Conservation (phyloP, 176 grass and related monocot species). For the Eragrostis curvula region DNA sequence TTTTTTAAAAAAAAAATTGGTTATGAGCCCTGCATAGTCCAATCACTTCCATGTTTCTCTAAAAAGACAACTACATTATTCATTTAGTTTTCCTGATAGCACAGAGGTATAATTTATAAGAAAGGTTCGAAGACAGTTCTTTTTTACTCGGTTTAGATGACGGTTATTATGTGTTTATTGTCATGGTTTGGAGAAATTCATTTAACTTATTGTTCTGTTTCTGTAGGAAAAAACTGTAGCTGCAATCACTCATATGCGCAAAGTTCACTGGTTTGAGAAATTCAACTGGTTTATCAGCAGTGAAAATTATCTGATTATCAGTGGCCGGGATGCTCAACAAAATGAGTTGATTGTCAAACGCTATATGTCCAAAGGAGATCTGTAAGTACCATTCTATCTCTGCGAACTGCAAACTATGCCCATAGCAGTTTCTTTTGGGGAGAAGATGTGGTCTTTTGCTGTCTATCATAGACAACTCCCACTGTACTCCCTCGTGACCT, state of each 20-base stretch:
- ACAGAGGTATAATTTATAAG: background rate
- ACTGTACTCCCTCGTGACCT: background rate
- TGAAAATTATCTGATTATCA: slow-evolving; percentile 95
- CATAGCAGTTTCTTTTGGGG: background rate
- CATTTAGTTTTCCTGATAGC: slow-evolving; percentile 28
- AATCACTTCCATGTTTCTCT: background rate
- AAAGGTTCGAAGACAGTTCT: slow-evolving; percentile 16
- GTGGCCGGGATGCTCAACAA: slow-evolving; percentile 96
- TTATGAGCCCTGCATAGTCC: background rate
- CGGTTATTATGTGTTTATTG: slow-evolving; percentile 1
- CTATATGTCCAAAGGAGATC: slow-evolving; percentile 99
- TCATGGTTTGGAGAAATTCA: slow-evolving; percentile 15
- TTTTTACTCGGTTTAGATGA: slow-evolving; percentile 5
- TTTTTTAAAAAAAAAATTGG: slow-evolving; percentile 2
- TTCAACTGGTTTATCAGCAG: slow-evolving; percentile 99
- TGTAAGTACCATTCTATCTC: slow-evolving; percentile 56
- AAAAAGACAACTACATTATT: background rate
- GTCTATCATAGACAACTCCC: background rate
- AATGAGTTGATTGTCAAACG: slow-evolving; percentile 96
- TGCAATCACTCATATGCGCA: slow-evolving; percentile 95
- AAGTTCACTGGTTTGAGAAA: slow-evolving; percentile 99
- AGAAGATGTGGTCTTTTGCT: background rate
- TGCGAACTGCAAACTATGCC: background rate
- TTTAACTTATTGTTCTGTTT: background rate
- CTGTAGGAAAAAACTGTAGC: slow-evolving; percentile 95